Evolutionary conservation across 2,329 filamentous ascomycete species (phyloP).

Genomic region (Colletotrichum spaethianum): DNA sequence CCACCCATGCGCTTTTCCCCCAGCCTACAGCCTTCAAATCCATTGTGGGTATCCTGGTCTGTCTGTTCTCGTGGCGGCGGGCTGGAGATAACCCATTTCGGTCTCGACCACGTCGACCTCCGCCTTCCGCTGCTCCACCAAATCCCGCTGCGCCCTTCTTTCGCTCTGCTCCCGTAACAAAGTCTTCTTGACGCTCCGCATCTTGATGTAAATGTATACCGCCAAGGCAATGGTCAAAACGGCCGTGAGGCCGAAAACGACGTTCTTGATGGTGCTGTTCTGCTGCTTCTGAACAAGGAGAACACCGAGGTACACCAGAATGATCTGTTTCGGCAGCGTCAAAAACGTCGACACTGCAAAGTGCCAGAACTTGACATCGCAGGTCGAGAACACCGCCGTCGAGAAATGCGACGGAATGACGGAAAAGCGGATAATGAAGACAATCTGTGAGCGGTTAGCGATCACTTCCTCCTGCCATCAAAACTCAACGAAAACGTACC

Average conservation of each 20-base stretch:
- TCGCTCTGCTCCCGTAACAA: constrained; percentile 53
- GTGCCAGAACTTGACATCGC: constrained; percentile 58
- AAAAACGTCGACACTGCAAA: constrained; percentile 57
- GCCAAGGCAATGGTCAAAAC: constrained; percentile 53
- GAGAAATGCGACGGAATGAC: constrained; percentile 58
- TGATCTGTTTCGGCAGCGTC: constrained; percentile 58
- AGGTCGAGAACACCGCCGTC: constrained; percentile 59
- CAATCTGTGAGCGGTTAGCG: constrained; percentile 43
- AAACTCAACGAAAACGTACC: constrained; percentile 29
- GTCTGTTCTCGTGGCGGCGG: background rate
- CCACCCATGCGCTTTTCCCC: background rate
- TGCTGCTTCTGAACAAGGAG: constrained; percentile 49
- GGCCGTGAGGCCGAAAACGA: constrained; percentile 52
- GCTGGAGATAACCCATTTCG: constrained; percentile 4
- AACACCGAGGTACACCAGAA: constrained; percentile 58
- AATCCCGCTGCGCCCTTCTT: constrained; percentile 36
- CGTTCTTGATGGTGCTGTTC: constrained; percentile 50
- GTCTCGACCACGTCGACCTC: constrained; percentile 25
- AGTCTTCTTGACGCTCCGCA: constrained; percentile 51
- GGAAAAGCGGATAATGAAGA: constrained; percentile 58
- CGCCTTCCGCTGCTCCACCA: constrained; percentile 20
- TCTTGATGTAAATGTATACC: constrained; percentile 54
- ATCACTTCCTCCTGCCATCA: background rate
- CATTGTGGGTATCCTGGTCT: constrained; percentile 29
- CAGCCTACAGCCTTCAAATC: constrained; percentile 15